A percentile compares a stretch with the other conserved stretches of the same genome.
These are phyloP conservation scores for Nepenthes alata DNA, from an alignment of 179 eudicot genomes.

Conservation along the genomic window DNA sequence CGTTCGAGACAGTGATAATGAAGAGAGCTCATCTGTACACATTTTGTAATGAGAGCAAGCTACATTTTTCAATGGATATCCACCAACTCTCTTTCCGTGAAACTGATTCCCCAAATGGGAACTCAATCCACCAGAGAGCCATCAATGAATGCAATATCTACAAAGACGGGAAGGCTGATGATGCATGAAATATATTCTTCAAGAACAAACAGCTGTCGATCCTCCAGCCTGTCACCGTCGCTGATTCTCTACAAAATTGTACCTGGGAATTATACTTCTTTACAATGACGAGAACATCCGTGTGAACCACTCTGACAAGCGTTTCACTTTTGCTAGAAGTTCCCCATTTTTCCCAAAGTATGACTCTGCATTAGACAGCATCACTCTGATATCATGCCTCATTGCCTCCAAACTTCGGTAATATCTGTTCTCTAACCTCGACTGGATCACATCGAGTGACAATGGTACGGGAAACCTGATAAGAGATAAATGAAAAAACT, in stretches of 20 bases:
- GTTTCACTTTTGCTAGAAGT: constrained; percentile 33
- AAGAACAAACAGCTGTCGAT: background rate
- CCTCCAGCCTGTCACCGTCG: background rate
- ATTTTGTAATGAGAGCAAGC: too few relatives aligned
- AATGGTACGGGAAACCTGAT: constrained; percentile 85
- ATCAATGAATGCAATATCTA: too few relatives aligned
- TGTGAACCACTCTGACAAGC: constrained; percentile 60
- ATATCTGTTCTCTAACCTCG: constrained; percentile 69
- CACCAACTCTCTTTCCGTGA: too few relatives aligned
- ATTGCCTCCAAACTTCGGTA: constrained; percentile 69
- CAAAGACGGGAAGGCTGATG: too few relatives aligned
- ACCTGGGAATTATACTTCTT: constrained; percentile 4
- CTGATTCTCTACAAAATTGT: constrained; percentile 1
- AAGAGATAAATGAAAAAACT: background rate
- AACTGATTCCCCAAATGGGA: too few relatives aligned
- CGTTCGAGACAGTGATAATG: too few relatives aligned
- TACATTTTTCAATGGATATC: too few relatives aligned
- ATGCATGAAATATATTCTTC: too few relatives aligned
- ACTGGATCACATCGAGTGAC: constrained; percentile 61
- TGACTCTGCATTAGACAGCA: constrained; percentile 60
- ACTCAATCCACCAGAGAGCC: too few relatives aligned
- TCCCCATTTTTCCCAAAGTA: constrained; percentile 54
- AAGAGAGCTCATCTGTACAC: too few relatives aligned
- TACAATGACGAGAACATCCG: constrained; percentile 42
- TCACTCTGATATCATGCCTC: constrained; percentile 54